Conservation (phyloP, 345 rosid genomes). For the Cochlearia excelsa region DNA sequence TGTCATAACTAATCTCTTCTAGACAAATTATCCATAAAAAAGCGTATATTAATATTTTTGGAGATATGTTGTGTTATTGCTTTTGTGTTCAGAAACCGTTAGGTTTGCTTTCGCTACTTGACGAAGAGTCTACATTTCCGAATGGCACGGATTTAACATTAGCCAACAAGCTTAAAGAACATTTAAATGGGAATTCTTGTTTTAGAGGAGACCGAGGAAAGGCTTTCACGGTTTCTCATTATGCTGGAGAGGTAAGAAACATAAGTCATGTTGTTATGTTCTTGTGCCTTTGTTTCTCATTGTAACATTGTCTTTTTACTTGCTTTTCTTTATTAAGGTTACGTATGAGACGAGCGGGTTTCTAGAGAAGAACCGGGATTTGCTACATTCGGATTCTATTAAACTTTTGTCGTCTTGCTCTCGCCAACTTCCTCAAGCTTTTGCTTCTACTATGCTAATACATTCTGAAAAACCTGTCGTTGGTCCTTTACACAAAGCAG, state of each 20-base stretch:
- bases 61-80: neutral
- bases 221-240: slow-evolving; percentile 78
- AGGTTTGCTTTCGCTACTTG: slow-evolving; percentile 82
- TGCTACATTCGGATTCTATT: slow-evolving; percentile 86
- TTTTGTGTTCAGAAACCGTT: slow-evolving; percentile 73
- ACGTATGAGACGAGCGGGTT: slow-evolving; percentile 89
- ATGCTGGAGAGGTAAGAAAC: slow-evolving; percentile 87
- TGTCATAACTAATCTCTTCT: slow-evolving; percentile 4
- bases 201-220: slow-evolving; percentile 78
- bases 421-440: slow-evolving; percentile 78
- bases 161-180: slow-evolving; percentile 93
- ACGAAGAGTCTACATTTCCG: slow-evolving; percentile 96
- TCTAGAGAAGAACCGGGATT: slow-evolving; percentile 95
- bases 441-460: slow-evolving; percentile 82
- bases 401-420: slow-evolving; percentile 87
- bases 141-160: slow-evolving; percentile 92
- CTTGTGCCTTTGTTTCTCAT: too few species aligned
- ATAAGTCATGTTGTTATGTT: neutral
- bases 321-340: slow-evolving; percentile 51
- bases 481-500: slow-evolving; percentile 85
- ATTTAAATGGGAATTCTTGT: slow-evolving; percentile 60
- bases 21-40: neutral
- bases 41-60: too few species aligned
- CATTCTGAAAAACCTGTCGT: slow-evolving; percentile 74
- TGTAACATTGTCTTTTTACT: slow-evolving; percentile 25